Evolutionary conservation across 352 stramenopile species (phyloP), one percentile per base, ranked within the genome.

Genomic region (Phytopythium chamaehyphon): DNA sequence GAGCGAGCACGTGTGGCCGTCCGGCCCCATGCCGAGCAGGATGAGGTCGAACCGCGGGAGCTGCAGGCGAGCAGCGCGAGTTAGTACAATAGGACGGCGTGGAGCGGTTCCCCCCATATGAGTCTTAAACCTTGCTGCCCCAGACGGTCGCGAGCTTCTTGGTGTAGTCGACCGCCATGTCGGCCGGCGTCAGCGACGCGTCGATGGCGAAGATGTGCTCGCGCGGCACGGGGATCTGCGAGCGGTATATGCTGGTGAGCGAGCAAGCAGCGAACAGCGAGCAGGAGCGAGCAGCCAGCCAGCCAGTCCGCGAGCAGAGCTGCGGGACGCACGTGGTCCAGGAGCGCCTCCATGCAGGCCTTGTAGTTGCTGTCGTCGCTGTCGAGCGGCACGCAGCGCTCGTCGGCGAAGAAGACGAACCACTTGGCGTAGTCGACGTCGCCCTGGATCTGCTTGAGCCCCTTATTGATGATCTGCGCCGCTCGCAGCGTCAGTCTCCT

Each of bases 1-100:
- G 18, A 99, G 79, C 46, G 93, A 98, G 68, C 94, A 98, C 16
- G 96, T 99, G 79, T 99, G 97, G 12, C 97, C 97, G 66, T 99
- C 97, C 6, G 96, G 96, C 19, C 97, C 97, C 81, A 99, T 98
- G 35, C 97, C 97, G 3, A 99, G 76, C 36, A 99, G 60, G 19
- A 98, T 90, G 51, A 98, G 64, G 66, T 99, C 96, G 45, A 99
- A 96, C 56, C 77, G 76, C 36, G 93, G 90, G 10, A 90, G 64
- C 82, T 92, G 44, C 35, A 57, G 10, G 16, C 5, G 31, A 12
- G 31, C 9, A 18, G n/a, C 26, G n/a, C 31, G 15, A 42, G 23
- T 14, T 24, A 19, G n/a, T n/a, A n/a, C n/a, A n/a, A n/a, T n/a
- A n/a, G 33, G 43, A 49, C 43, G 23, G 7, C 33, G 23, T 12